Conservation (phyloP, 176 grass and related monocot genomes). For the Poa annua region DNA sequence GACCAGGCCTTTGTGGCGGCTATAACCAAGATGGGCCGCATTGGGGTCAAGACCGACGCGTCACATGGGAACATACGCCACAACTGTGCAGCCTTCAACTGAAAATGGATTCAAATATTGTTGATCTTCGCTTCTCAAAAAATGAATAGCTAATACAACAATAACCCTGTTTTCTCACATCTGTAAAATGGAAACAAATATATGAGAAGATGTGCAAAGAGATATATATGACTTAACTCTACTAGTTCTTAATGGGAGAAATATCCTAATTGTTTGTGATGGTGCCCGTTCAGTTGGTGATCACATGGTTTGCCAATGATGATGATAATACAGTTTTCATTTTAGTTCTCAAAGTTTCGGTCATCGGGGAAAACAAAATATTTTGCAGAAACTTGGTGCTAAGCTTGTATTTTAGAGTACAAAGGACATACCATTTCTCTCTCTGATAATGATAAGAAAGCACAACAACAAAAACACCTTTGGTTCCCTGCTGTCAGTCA, state of each 20-base stretch:
- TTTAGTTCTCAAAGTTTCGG: neutral
- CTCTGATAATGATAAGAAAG: too few relatives aligned
- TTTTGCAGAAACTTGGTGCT: too few relatives aligned
- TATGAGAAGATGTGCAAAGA: neutral
- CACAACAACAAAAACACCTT: too few relatives aligned
- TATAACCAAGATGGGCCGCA: constrained; percentile 62
- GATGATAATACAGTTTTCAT: neutral
- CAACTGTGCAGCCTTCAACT: constrained; percentile 64
- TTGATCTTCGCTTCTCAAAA: too few relatives aligned
- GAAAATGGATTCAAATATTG: neutral
- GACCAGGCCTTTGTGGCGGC: constrained; percentile 54
- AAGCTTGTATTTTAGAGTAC: neutral
- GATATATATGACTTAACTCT: neutral
- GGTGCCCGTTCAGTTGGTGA: neutral
- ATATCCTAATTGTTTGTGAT: neutral
- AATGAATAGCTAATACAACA: too few relatives aligned
- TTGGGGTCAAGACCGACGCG: constrained; percentile 59
- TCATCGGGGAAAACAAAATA: neutral
- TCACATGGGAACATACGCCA: constrained; percentile 65
- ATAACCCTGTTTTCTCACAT: too few relatives aligned
- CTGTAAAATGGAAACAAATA: neutral
- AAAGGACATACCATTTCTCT: neutral
- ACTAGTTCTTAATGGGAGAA: neutral
- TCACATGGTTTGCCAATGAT: neutral
- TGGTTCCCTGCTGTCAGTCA: neutral